phyloP scores from a whole-genome alignment of 139 green algal species.

The Chloropicon primus region DNA sequence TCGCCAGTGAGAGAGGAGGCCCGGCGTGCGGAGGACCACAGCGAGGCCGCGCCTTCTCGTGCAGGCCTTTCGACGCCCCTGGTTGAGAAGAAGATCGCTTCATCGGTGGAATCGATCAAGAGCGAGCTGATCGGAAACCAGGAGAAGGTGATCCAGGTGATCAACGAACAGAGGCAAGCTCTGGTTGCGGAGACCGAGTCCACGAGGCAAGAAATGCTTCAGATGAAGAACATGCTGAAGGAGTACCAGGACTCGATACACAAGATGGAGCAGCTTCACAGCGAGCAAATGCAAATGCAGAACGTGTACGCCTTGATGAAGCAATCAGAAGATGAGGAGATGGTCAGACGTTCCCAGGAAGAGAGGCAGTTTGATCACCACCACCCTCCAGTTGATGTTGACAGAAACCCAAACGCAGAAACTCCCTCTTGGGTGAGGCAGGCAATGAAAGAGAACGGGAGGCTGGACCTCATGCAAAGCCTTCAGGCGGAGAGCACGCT shows the following conservation, averaged over 20 bases:
- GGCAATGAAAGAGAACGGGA: neutral
- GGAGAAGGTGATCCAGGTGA: neutral
- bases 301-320: neutral
- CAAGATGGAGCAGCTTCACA: neutral
- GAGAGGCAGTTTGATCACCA: too few relatives aligned
- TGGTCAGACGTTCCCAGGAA: neutral
- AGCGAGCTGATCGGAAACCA: neutral
- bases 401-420: neutral
- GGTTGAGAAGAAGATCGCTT: neutral
- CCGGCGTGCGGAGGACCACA: too few relatives aligned
- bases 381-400: neutral
- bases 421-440: neutral
- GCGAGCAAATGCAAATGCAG: neutral
- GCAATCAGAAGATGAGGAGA: neutral
- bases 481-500: neutral
- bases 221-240: neutral
- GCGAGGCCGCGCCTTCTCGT: too few relatives aligned
- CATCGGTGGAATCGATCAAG: neutral
- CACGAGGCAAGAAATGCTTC: neutral
- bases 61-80: neutral
- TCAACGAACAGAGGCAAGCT: neutral
- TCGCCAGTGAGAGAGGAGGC: too few relatives aligned
- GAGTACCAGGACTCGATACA: neutral
- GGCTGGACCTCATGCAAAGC: neutral
- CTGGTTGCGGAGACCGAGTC: neutral